Evolutionary conservation across 257 asterid genomes (phyloP).

Genomic region (Solanum chmielewskii): DNA sequence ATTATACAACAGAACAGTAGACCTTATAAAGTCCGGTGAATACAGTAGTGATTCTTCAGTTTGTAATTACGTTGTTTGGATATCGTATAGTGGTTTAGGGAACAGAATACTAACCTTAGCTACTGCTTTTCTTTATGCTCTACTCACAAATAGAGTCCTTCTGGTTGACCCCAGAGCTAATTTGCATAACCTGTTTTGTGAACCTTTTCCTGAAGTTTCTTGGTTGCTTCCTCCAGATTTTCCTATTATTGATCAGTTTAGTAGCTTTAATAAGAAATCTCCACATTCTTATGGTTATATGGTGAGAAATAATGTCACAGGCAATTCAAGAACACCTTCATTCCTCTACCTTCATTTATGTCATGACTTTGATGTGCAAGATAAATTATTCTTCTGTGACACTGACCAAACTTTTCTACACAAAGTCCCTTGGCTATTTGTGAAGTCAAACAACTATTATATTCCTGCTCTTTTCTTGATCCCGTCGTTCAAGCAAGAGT

Average conservation of each 20-base stretch:
- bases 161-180: constrained; percentile 51
- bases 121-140: constrained; percentile 76
- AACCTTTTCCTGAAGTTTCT: constrained; percentile 69
- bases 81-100: constrained; percentile 62
- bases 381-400: constrained; percentile 60
- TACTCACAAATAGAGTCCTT: constrained; percentile 70
- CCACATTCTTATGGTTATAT: constrained; percentile 43
- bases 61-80: constrained; percentile 72
- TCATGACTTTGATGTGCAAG: constrained; percentile 51
- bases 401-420: constrained; percentile 41
- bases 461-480: constrained; percentile 57
- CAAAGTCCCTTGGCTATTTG: constrained; percentile 42
- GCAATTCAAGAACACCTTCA: constrained; percentile 12
- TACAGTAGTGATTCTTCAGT: constrained; percentile 12
- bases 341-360: constrained; percentile 55
- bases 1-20: constrained; percentile 38
- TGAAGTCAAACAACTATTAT: constrained; percentile 59
- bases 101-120: constrained; percentile 57
- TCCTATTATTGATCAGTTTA: constrained; percentile 27
- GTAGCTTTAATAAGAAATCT: constrained; percentile 32
- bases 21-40: constrained; percentile 30
- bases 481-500: constrained; percentile 46
- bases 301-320: constrained; percentile 25
- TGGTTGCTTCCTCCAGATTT: constrained; percentile 73
- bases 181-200: constrained; percentile 70